Percentiles rank a stretch among this genome's conserved stretches.
Evolutionary conservation across 208 protist species (phyloP).

Genomic region (Trypanosoma vivax): DNA sequence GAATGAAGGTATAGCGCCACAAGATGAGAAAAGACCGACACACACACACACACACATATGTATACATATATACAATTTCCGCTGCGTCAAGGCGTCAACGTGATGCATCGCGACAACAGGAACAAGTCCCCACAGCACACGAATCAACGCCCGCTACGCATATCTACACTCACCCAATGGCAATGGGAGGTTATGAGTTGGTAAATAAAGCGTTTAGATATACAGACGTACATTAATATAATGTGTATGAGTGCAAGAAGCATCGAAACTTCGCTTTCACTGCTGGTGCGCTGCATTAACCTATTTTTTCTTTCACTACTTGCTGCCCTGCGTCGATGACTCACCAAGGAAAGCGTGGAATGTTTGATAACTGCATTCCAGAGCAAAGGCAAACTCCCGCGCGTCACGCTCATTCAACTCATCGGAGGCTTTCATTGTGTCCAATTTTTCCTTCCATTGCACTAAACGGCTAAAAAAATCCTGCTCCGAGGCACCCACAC

Average conservation of each 20-base stretch:
- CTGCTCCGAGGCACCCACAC: conserved; percentile 33
- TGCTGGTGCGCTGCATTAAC: no score
- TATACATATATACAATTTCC: neutral
- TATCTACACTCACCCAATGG: no score
- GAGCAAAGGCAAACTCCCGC: conserved; percentile 88
- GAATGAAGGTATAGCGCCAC: no score
- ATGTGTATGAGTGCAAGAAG: no score
- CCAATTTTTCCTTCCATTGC: conserved; percentile 67
- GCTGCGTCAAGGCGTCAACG: neutral
- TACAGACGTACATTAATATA: no score
- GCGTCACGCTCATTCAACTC: conserved; percentile 71
- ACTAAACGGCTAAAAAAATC: conserved; percentile 59
- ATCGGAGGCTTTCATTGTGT: conserved; percentile 88
- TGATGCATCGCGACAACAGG: no score
- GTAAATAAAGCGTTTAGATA: no score
- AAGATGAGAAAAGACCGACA: neutral
- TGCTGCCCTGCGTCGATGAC: conserved; percentile 6
- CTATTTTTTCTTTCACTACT: conserved; percentile 17
- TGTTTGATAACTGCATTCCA: conserved; percentile 81
- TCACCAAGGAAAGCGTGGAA: conserved; percentile 70
- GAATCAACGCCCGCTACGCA: no score
- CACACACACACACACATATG: neutral
- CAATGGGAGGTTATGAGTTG: no score
- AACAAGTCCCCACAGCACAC: no score
- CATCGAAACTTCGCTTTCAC: no score